phyloP scores from a whole-genome alignment of 805 yeast genomes.

The Yarrowia yakushimensis region DNA sequence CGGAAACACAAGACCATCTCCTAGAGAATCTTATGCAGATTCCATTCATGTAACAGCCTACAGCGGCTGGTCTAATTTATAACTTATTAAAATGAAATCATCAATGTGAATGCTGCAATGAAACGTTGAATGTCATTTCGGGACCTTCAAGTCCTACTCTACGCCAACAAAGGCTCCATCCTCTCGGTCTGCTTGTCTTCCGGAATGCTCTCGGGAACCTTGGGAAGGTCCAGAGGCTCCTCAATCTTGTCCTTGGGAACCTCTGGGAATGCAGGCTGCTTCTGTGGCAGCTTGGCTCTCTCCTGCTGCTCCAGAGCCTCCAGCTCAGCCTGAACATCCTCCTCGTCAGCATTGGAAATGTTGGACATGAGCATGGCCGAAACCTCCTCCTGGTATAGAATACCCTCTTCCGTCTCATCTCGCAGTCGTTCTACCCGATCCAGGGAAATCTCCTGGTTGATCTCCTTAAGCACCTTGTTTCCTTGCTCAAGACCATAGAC shows the following conservation, averaged over 20 bases:
- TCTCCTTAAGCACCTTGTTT: conserved; percentile 64
- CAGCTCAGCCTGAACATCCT: conserved; percentile 36
- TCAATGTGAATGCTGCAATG: background rate
- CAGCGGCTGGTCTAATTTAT: conserved; percentile 9
- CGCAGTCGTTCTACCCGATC: conserved; percentile 76
- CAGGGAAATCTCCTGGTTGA: conserved; percentile 73
- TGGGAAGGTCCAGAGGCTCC: background rate
- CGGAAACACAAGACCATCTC: no score
- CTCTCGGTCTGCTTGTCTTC: background rate
- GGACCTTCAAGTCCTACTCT: background rate
- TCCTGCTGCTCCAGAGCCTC: conserved; percentile 33
- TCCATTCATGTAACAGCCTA: background rate
- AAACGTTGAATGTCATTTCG: background rate
- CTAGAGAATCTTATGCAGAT: background rate
- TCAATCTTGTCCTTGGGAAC: conserved; percentile 4
- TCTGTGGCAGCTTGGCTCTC: background rate
- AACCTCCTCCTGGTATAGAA: conserved; percentile 62
- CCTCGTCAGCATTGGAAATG: conserved; percentile 42
- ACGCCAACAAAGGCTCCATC: conserved; percentile 10
- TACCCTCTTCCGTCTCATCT: conserved; percentile 82
- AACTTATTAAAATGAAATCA: conserved; percentile 1
- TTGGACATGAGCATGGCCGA: conserved; percentile 38
- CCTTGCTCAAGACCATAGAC: conserved; percentile 78
- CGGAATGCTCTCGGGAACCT: background rate
- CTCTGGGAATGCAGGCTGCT: background rate